Percentiles rank a stretch among this genome's conserved stretches.
Conservation (phyloP, 2,329 filamentous ascomycete species). For the Paecilomyces sp. region DNA sequence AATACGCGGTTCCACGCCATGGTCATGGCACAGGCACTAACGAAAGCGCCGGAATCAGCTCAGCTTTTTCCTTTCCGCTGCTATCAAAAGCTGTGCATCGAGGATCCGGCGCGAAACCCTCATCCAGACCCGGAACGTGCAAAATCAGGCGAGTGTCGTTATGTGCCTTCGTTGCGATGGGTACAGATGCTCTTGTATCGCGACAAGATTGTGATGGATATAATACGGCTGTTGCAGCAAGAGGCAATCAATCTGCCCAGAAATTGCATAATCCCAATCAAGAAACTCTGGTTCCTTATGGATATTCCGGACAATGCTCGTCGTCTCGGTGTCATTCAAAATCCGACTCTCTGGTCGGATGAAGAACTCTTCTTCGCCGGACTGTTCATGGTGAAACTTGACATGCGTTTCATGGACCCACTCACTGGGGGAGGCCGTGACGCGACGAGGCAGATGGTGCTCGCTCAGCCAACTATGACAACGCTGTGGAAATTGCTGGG, state of each 20-base stretch:
- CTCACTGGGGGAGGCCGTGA: slow-evolving; percentile 46
- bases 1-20: slow-evolving; percentile 54
- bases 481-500: slow-evolving; percentile 56
- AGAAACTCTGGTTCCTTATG: slow-evolving; percentile 68
- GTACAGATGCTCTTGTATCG: slow-evolving; percentile 59
- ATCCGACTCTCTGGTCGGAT: slow-evolving; percentile 49
- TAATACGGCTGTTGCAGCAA: slow-evolving; percentile 54
- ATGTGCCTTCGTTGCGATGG: slow-evolving; percentile 60
- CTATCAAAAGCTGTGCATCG: slow-evolving; percentile 52
- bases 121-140: slow-evolving; percentile 30
- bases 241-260: slow-evolving; percentile 52
- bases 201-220: slow-evolving; percentile 52
- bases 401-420: slow-evolving; percentile 62
- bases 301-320: slow-evolving; percentile 54
- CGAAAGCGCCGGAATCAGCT: slow-evolving; percentile 50
- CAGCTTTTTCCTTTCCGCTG: slow-evolving; percentile 55
- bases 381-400: slow-evolving; percentile 64
- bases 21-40: slow-evolving; percentile 48
- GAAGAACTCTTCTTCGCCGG: slow-evolving; percentile 55
- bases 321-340: slow-evolving; percentile 50
- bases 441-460: slow-evolving; percentile 49
- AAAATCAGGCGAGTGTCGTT: slow-evolving; percentile 32
- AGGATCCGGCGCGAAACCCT: slow-evolving; percentile 47
- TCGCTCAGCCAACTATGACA: slow-evolving; percentile 52
- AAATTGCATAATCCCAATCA: slow-evolving; percentile 42